phyloP scores from a whole-genome alignment of 495 filamentous ascomycete genomes.

The Penicillium salamii region DNA sequence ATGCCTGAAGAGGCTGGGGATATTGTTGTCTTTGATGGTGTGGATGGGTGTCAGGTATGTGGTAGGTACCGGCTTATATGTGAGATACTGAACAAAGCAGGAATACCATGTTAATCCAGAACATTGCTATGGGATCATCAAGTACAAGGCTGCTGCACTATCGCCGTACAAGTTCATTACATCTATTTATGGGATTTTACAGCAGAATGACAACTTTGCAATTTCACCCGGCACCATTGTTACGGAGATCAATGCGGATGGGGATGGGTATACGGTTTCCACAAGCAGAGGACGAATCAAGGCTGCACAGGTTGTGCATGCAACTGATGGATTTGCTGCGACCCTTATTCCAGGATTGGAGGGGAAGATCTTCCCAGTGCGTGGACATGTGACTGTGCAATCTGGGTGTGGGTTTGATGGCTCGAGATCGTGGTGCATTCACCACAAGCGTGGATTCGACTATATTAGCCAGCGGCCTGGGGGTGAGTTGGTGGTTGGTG shows the following conservation, averaged over 20 bases:
- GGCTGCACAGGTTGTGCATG: conserved; percentile 46
- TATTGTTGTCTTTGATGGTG: conserved; percentile 10
- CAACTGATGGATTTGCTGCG: conserved; percentile 46
- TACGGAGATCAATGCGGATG: neutral
- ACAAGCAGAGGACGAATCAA: no score
- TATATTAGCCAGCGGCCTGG: conserved; percentile 29
- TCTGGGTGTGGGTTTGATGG: conserved; percentile 12
- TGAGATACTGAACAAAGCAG: neutral
- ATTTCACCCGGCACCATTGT: neutral
- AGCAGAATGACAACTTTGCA: conserved; percentile 3
- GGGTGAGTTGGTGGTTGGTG: conserved; percentile 1
- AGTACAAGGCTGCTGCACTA: conserved; percentile 34
- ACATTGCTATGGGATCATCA: conserved; percentile 23
- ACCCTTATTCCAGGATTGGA: conserved; percentile 44
- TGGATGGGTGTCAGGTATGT: conserved; percentile 28
- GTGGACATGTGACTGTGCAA: conserved; percentile 27
- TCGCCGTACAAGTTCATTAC: conserved; percentile 47
- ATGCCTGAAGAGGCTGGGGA: neutral
- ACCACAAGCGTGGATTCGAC: conserved; percentile 31
- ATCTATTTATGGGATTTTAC: conserved; percentile 34
- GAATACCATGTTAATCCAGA: conserved; percentile 8
- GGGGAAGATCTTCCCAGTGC: conserved; percentile 41
- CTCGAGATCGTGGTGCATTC: conserved; percentile 30
- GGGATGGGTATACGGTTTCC: no score
- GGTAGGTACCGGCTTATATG: neutral